These are phyloP conservation scores for Hygrophila difformis DNA, from an alignment of 257 asterid species.

Conservation along the genomic window DNA sequence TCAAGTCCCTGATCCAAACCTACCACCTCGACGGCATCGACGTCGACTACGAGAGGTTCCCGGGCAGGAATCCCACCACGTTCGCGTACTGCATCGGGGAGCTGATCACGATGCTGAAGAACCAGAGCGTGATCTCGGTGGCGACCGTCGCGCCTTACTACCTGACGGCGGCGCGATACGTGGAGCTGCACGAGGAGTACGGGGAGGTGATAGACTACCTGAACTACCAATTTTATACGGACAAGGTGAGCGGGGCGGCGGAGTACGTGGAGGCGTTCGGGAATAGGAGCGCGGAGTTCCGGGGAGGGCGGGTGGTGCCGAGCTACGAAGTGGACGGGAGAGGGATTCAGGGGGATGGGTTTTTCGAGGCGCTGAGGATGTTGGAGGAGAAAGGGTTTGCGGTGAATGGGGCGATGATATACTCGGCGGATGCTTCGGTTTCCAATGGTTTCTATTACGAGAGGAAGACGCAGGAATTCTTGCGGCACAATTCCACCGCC, in stretches of 20 bases:
- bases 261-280: constrained; percentile 34
- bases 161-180: constrained; percentile 35
- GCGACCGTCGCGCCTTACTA: constrained; percentile 63
- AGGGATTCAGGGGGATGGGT: constrained; percentile 66
- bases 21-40: constrained; percentile 64
- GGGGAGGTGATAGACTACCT: constrained; percentile 46
- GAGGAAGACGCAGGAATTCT: constrained; percentile 40
- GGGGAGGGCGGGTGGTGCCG: constrained; percentile 38
- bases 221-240: constrained; percentile 64
- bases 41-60: constrained; percentile 56
- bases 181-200: constrained; percentile 28
- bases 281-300: constrained; percentile 30
- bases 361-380: constrained; percentile 41
- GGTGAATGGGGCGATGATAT: constrained; percentile 57
- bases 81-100: constrained; percentile 69
- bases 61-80: constrained; percentile 22
- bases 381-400: constrained; percentile 38
- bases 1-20: constrained; percentile 30
- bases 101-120: constrained; percentile 39
- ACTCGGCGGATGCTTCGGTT: constrained; percentile 69
- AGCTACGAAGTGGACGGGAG: constrained; percentile 72
- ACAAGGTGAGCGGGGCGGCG: constrained; percentile 33
- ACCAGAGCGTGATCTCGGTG: constrained; percentile 40
- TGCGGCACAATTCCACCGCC: constrained; percentile 31
- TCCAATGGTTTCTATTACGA: constrained; percentile 40